Evolutionary conservation across 768 basidiomycete genomes (phyloP).

Genomic region (Tylopilus intermedius): DNA sequence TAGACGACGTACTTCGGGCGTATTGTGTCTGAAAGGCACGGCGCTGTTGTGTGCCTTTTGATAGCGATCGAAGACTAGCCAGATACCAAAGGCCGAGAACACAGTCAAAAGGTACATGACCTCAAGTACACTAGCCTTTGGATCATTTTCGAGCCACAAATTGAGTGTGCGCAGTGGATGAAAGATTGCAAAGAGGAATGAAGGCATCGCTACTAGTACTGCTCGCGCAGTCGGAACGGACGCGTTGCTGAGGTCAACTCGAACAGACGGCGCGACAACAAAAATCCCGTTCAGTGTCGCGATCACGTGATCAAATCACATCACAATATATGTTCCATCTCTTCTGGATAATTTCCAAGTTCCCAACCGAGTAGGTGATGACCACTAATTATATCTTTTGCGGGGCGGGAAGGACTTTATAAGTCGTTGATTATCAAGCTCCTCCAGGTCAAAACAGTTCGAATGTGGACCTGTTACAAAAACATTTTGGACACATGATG

Average conservation of each 20-base stretch:
- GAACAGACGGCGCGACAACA: no score
- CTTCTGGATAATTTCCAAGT: no score
- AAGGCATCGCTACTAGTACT: constrained; percentile 19
- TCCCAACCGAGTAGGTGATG: no score
- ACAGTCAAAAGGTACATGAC: constrained; percentile 61
- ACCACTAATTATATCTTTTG: no score
- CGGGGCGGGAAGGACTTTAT: no score
- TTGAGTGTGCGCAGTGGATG: constrained; percentile 52
- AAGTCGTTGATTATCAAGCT: no score
- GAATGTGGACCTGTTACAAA: no score
- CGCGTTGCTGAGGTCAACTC: not conserved
- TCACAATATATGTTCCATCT: no score
- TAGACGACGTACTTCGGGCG: constrained; percentile 49
- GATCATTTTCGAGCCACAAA: constrained; percentile 44
- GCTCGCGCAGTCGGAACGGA: constrained; percentile 1
- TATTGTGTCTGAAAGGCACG: constrained; percentile 55
- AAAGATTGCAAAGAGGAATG: constrained; percentile 36
- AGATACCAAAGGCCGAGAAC: constrained; percentile 76
- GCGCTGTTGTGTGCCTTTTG: constrained; percentile 70
- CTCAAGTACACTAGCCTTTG: constrained; percentile 49
- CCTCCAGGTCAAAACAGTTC: no score
- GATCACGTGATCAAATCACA: no score
- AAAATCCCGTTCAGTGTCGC: no score
- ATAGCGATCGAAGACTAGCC: constrained; percentile 71
- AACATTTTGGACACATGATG: no score